Evolutionary conservation across 768 basidiomycete genomes (phyloP).

Genomic region (Hydnum rufescens): DNA sequence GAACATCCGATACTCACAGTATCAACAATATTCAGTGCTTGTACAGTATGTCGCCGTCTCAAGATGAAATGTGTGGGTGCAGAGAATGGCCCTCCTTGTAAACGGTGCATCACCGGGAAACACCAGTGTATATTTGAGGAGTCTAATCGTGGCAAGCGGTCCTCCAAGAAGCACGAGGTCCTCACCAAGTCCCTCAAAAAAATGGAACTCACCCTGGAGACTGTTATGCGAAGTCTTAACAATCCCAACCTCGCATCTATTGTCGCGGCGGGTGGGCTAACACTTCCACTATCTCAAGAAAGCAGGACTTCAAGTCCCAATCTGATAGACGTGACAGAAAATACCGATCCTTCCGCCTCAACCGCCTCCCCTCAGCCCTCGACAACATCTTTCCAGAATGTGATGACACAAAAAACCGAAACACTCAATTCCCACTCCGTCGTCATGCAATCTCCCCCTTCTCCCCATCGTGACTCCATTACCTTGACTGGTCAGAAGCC

Average conservation of each 20-base stretch:
- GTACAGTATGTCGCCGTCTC: slow-evolving; percentile 74
- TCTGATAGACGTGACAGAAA: neutral
- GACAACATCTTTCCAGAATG: too few relatives aligned
- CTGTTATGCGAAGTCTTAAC: slow-evolving; percentile 71
- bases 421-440: too few relatives aligned
- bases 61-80: slow-evolving; percentile 91
- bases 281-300: too few relatives aligned
- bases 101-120: slow-evolving; percentile 36
- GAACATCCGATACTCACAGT: neutral
- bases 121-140: slow-evolving; percentile 78
- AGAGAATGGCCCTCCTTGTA: slow-evolving; percentile 78
- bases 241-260: slow-evolving; percentile 28
- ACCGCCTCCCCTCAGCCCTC: too few relatives aligned
- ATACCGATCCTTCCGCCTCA: too few relatives aligned
- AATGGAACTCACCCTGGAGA: slow-evolving; percentile 87
- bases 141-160: slow-evolving; percentile 82
- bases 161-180: slow-evolving; percentile 75
- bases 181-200: slow-evolving; percentile 44
- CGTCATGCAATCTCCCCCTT: neutral
- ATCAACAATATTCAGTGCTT: too few relatives aligned
- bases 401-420: too few relatives aligned
- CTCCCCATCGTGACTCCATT: too few relatives aligned
- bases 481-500: neutral
- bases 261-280: too few relatives aligned
- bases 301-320: too few relatives aligned